A percentile compares a stretch with the other conserved stretches of the same genome.
These are phyloP conservation scores for Cytospora mali DNA, from an alignment of 2,329 filamentous ascomycete species.

Conservation along the genomic window DNA sequence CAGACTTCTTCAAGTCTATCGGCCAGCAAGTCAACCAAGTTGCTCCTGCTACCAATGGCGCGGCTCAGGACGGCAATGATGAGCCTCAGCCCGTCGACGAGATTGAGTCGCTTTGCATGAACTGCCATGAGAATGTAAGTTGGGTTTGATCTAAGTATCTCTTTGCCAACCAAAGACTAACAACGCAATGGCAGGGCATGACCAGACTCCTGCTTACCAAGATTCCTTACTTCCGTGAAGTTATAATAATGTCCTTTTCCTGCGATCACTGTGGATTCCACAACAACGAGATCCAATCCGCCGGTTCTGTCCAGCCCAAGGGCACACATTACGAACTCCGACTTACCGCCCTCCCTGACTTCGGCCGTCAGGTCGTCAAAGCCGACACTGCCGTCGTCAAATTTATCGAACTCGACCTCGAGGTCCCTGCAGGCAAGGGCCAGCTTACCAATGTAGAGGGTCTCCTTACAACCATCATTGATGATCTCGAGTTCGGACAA, in stretches of 20 bases:
- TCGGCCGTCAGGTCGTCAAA: conserved; percentile 88
- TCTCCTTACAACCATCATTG: conserved; percentile 74
- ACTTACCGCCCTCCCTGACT: conserved; percentile 71
- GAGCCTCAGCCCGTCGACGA: conserved; percentile 63
- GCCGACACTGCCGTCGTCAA: conserved; percentile 84
- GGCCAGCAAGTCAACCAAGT: conserved; percentile 63
- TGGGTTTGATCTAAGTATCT: not conserved
- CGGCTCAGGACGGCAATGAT: conserved; percentile 41
- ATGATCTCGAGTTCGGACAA: conserved; percentile 81
- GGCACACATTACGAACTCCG: conserved; percentile 83
- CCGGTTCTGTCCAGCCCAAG: conserved; percentile 87
- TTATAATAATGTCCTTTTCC: conserved; percentile 95
- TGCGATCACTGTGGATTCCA: conserved; percentile 88
- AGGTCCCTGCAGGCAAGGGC: conserved; percentile 87
- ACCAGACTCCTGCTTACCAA: conserved; percentile 86
- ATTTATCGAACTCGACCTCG: conserved; percentile 88
- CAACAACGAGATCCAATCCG: conserved; percentile 93
- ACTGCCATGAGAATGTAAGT: conserved; percentile 75
- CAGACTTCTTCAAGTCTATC: conserved; percentile 64
- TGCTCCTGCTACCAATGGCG: conserved; percentile 43
- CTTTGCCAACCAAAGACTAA: not conserved
- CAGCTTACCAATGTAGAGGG: conserved; percentile 95
- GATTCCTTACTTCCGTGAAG: conserved; percentile 96
- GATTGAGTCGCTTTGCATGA: conserved; percentile 84
- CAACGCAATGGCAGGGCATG: conserved; percentile 59